Conservation (phyloP, 1,284 basidiomycete genomes). For the Leccinum insolens region DNA sequence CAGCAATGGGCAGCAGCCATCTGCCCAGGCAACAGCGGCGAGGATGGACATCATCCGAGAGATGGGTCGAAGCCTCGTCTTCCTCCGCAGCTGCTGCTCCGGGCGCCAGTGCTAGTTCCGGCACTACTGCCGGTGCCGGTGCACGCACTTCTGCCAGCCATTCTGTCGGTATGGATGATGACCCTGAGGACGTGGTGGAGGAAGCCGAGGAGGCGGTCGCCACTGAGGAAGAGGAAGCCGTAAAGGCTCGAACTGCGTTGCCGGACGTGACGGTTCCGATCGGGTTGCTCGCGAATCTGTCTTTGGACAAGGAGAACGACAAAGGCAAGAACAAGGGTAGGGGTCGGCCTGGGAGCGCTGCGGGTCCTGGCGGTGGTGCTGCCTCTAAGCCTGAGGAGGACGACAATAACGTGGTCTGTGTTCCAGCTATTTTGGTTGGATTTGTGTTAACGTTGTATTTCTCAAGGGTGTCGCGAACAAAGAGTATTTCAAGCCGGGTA, state of each 20-base stretch:
- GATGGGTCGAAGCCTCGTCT: slow-evolving; percentile 34
- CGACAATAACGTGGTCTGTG: slow-evolving; percentile 67
- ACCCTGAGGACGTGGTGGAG: slow-evolving; percentile 17
- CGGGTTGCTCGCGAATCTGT: slow-evolving; percentile 71
- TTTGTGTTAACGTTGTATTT: slow-evolving; percentile 28
- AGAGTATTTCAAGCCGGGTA: slow-evolving; percentile 80
- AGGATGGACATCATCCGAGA: slow-evolving; percentile 34
- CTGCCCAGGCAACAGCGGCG: slow-evolving; percentile 25
- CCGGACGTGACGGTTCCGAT: slow-evolving; percentile 73
- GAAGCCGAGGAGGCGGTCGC: slow-evolving; percentile 32
- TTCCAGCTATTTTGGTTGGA: not conserved
- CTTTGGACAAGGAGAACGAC: slow-evolving; percentile 55
- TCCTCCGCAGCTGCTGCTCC: not conserved
- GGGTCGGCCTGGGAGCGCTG: slow-evolving; percentile 23
- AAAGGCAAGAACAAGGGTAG: slow-evolving; percentile 38
- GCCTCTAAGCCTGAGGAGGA: slow-evolving; percentile 41
- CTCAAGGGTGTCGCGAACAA: slow-evolving; percentile 70
- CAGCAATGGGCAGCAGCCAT: slow-evolving; percentile 31
- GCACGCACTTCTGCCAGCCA: not conserved
- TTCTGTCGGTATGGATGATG: not conserved
- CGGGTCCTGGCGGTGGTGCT: slow-evolving; percentile 13
- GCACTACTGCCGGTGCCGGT: not conserved
- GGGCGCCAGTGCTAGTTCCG: not conserved
- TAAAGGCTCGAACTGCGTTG: slow-evolving; percentile 51
- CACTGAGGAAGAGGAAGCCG: slow-evolving; percentile 37